phyloP scores from a whole-genome alignment of 345 rosid genomes.

The Draba incana region DNA sequence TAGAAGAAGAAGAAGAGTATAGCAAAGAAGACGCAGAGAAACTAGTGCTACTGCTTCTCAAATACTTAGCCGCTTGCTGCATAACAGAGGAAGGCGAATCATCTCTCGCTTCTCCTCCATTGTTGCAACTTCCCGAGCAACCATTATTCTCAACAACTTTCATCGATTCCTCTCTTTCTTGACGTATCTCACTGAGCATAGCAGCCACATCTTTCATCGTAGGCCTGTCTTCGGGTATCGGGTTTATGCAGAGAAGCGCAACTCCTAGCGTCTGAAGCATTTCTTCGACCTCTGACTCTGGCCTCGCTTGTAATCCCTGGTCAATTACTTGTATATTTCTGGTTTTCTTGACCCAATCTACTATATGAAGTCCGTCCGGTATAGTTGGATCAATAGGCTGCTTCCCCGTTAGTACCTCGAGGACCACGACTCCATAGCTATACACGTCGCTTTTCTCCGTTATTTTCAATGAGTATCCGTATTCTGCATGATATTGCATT shows the following conservation, averaged over 20 bases:
- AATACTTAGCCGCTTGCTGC: constrained; percentile 37
- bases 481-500: constrained; percentile 48
- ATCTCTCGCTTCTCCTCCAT: constrained; percentile 32
- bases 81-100: constrained; percentile 32
- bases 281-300: constrained; percentile 61
- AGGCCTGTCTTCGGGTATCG: constrained; percentile 65
- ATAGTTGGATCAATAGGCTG: constrained; percentile 90
- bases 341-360: constrained; percentile 68
- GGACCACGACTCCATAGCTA: constrained; percentile 87
- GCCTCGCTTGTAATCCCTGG: constrained; percentile 46
- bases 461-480: constrained; percentile 87
- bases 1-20: constrained; percentile 51
- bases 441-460: constrained; percentile 89
- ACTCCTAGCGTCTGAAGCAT: constrained; percentile 71
- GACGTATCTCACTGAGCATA: constrained; percentile 64
- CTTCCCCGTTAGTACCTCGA: constrained; percentile 83
- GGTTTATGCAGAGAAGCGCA: constrained; percentile 66
- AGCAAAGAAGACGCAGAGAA: constrained; percentile 65
- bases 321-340: constrained; percentile 58
- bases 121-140: constrained; percentile 39
- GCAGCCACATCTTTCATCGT: constrained; percentile 78
- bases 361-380: constrained; percentile 72
- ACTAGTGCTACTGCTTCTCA: constrained; percentile 56
- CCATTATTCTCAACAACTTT: constrained; percentile 44
- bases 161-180: constrained; percentile 58